Conservation (phyloP, 768 basidiomycete species). For the Boletus reticulatus region DNA sequence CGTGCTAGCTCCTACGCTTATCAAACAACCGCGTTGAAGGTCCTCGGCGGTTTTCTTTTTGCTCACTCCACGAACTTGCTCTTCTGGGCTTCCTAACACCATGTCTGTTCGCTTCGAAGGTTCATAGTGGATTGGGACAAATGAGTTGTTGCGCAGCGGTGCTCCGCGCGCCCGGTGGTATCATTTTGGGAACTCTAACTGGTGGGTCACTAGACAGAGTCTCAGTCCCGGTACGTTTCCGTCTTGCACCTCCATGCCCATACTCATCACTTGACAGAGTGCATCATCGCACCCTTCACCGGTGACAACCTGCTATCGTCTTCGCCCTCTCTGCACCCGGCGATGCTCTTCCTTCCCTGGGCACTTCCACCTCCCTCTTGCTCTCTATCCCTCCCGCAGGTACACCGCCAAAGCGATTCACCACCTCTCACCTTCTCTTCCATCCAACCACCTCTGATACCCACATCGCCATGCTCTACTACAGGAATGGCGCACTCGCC, state of each 20-base stretch:
- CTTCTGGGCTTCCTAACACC: no score
- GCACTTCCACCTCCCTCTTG: slow-evolving; percentile 3
- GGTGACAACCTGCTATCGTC: slow-evolving; percentile 8
- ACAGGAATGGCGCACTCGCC: slow-evolving; percentile 9
- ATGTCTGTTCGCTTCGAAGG: no score
- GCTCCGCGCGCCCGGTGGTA: background rate
- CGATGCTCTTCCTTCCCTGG: slow-evolving; percentile 5
- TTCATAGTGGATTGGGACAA: no score
- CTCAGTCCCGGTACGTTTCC: background rate
- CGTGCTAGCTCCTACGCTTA: slow-evolving; percentile 7
- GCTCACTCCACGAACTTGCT: no score
- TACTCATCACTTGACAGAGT: background rate
- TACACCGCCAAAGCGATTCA: slow-evolving; percentile 4
- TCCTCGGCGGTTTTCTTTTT: no score
- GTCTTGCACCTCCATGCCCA: background rate
- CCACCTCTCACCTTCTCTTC: slow-evolving; percentile 6
- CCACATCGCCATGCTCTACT: slow-evolving; percentile 9
- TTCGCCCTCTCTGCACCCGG: slow-evolving; percentile 4
- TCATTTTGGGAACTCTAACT: slow-evolving; percentile 1
- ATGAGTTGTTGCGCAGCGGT: no score
- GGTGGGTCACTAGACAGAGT: slow-evolving; percentile 2
- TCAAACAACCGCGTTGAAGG: no score
- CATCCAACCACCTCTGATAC: slow-evolving; percentile 4
- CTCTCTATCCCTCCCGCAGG: slow-evolving; percentile 6
- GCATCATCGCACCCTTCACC: slow-evolving; percentile 7